Percentiles rank a stretch among this genome's conserved stretches.
Conservation (phyloP, 2,329 filamentous ascomycete species). For the Xylariales sp. region DNA sequence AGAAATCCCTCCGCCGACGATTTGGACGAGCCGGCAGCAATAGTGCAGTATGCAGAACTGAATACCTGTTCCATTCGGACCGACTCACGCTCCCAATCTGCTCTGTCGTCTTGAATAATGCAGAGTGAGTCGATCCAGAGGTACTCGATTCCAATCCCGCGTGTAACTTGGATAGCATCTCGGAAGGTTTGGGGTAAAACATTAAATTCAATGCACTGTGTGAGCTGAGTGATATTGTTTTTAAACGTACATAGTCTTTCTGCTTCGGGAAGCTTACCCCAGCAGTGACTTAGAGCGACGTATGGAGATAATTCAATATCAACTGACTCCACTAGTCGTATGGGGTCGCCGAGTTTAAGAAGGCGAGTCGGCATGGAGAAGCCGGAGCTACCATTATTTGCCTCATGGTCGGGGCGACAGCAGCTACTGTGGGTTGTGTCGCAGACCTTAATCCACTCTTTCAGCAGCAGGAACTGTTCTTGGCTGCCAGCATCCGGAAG, state of each 20-base stretch:
- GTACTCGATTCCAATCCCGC: conserved; percentile 17
- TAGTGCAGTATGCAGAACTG: conserved; percentile 36
- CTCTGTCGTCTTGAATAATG: conserved; percentile 12
- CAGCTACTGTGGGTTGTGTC: conserved; percentile 14
- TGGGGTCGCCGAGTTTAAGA: conserved; percentile 9
- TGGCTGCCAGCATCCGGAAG: conserved; percentile 17
- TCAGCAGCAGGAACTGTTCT: conserved; percentile 22
- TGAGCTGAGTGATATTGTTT: conserved; percentile 7
- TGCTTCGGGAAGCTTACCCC: conserved; percentile 7
- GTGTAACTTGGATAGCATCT: conserved; percentile 15
- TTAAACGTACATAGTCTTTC: conserved; percentile 14
- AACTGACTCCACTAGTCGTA: conserved; percentile 10
- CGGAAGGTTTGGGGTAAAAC: conserved; percentile 22
- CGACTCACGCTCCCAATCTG: conserved; percentile 20
- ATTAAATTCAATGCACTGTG: conserved; percentile 16
- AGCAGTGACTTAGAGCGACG: conserved; percentile 31
- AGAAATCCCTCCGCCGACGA: conserved; percentile 32
- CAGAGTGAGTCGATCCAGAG: conserved; percentile 23
- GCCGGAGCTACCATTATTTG: neutral
- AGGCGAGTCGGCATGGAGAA: conserved; percentile 29
- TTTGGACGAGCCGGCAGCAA: conserved; percentile 31
- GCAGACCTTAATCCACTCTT: conserved; percentile 25
- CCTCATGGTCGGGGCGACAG: neutral
- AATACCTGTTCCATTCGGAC: conserved; percentile 37
- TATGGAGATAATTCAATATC: conserved; percentile 13